Conservation (phyloP, 495 filamentous ascomycete species). For the Articulospora tetracladia region DNA sequence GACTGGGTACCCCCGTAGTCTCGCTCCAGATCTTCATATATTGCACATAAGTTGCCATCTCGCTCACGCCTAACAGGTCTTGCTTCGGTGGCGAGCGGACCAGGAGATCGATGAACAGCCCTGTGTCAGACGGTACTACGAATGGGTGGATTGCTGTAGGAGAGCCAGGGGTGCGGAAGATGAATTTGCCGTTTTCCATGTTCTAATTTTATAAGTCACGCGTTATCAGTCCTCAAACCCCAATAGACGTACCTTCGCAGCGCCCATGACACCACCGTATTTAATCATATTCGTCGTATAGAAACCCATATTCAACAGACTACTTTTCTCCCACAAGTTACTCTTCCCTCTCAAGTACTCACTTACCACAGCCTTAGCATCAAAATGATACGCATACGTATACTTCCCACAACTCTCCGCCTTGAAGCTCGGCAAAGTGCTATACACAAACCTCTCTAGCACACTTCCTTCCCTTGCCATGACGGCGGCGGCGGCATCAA, state of each 20-base stretch:
- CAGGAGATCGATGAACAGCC: conserved; percentile 10
- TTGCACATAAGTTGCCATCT: conserved; percentile 5
- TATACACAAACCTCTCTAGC: conserved; percentile 45
- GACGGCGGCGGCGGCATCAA: conserved; percentile 41
- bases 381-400: conserved; percentile 37
- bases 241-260: conserved; percentile 1
- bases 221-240: not conserved
- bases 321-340: conserved; percentile 19
- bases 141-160: conserved; percentile 11
- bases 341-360: conserved; percentile 12
- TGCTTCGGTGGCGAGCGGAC: conserved; percentile 11
- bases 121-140: conserved; percentile 11
- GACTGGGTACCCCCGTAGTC: conserved; percentile 2
- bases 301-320: conserved; percentile 22
- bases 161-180: conserved; percentile 4
- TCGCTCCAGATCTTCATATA: conserved; percentile 20
- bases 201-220: not conserved
- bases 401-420: conserved; percentile 31
- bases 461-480: conserved; percentile 1
- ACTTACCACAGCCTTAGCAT: conserved; percentile 27
- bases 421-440: conserved; percentile 31
- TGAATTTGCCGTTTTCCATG: conserved; percentile 7
- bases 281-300: conserved; percentile 16
- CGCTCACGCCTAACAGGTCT: conserved; percentile 15
- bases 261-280: conserved; percentile 5